phyloP scores from a whole-genome alignment of 192 early-diverging fungal species.

The Haplosporangium gracile region DNA sequence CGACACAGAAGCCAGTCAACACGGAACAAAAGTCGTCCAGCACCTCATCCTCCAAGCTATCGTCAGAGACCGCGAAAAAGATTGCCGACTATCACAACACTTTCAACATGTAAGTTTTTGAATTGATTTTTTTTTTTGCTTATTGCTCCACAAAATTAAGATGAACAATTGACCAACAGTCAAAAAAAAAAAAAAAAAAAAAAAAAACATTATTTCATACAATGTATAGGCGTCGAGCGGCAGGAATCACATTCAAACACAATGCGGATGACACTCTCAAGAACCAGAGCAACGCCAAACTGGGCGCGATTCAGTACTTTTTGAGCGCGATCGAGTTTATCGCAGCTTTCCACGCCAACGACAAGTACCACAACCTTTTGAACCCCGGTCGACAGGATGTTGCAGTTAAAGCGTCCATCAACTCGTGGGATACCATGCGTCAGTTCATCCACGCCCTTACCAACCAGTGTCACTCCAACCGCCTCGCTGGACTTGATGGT shows the following conservation, averaged over 20 bases:
- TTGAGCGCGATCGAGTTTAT: slow-evolving; percentile 52
- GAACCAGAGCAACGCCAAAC: slow-evolving; percentile 30
- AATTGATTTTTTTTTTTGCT: neutral
- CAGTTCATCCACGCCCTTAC: slow-evolving; percentile 49
- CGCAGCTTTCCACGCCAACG: slow-evolving; percentile 48
- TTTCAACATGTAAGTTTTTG: slow-evolving; percentile 34
- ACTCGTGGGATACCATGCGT: slow-evolving; percentile 53
- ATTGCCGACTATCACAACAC: slow-evolving; percentile 39
- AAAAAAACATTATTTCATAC: neutral
- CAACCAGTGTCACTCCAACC: slow-evolving; percentile 49
- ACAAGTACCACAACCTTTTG: slow-evolving; percentile 39
- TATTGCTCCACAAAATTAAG: neutral
- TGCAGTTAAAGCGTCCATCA: slow-evolving; percentile 43
- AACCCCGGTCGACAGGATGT: slow-evolving; percentile 45
- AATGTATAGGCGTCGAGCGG: slow-evolving; percentile 24
- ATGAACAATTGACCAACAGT: neutral
- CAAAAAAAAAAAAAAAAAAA: too few species aligned
- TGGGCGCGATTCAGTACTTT: slow-evolving; percentile 47
- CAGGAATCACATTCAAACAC: slow-evolving; percentile 38
- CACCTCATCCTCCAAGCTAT: slow-evolving; percentile 8
- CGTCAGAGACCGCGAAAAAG: slow-evolving; percentile 28
- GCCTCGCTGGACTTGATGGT: slow-evolving; percentile 40
- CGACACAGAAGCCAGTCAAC: neutral
- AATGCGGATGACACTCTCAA: slow-evolving; percentile 39
- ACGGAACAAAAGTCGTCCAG: slow-evolving; percentile 25